Percentiles rank a stretch among this genome's conserved stretches.
phyloP scores from a whole-genome alignment of 176 grass and related monocot species.

The Eragrostis nindensis region DNA sequence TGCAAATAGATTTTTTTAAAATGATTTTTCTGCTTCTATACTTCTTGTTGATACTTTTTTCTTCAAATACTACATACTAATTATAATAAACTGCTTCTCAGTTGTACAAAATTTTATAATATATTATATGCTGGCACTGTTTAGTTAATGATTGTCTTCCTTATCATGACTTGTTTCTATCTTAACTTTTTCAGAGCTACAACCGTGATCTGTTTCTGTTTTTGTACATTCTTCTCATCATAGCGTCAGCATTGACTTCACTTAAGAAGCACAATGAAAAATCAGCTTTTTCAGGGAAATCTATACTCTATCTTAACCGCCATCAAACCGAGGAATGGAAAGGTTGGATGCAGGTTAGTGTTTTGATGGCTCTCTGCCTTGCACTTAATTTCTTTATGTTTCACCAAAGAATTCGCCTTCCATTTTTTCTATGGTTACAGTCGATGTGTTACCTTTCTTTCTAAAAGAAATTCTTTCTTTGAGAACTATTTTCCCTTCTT shows the following conservation, averaged over 20 bases:
- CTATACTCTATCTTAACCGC: constrained; percentile 78
- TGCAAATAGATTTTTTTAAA: constrained; percentile 1
- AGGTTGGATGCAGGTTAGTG: constrained; percentile 92
- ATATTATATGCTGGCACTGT: background rate
- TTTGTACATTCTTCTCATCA: constrained; percentile 85
- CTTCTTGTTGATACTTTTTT: background rate
- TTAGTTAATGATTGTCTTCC: constrained; percentile 5
- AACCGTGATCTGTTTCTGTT: constrained; percentile 91
- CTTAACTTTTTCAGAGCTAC: constrained; percentile 65
- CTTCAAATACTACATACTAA: background rate
- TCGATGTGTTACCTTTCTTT: background rate
- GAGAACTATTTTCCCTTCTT: background rate
- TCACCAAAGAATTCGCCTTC: background rate
- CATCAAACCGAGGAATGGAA: constrained; percentile 94
- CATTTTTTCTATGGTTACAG: too few species aligned
- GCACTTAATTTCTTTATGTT: background rate
- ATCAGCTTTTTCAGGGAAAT: constrained; percentile 71
- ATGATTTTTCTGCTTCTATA: constrained; percentile 2
- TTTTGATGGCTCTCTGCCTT: background rate
- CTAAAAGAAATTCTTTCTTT: background rate
- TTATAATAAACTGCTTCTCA: background rate
- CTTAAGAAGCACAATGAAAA: constrained; percentile 80
- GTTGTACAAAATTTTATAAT: background rate
- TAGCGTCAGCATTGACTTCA: constrained; percentile 70
- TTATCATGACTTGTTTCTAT: constrained; percentile 15